Conservation (phyloP, 106 monocot genomes). For the Hemerocallis citrina region DNA sequence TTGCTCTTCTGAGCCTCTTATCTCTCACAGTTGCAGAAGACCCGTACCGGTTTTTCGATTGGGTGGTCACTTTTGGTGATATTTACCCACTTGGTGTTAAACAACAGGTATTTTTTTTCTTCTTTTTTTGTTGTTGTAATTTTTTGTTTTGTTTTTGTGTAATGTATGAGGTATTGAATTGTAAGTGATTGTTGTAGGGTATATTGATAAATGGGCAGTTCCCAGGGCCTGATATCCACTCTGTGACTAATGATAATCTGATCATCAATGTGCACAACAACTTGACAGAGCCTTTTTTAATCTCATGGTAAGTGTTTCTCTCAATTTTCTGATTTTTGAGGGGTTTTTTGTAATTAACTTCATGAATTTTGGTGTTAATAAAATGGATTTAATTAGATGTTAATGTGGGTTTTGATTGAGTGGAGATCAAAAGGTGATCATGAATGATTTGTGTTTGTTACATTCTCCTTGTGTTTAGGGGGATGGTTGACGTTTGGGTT, state of each 20-base stretch:
- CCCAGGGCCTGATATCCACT: constrained; percentile 61
- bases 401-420: not conserved
- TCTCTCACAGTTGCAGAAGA: not conserved
- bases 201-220: constrained; percentile 87
- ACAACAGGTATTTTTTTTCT: not conserved
- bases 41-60: constrained; percentile 7
- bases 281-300: constrained; percentile 64
- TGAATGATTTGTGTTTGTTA: too few species aligned
- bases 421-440: too few species aligned
- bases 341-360: too few species aligned
- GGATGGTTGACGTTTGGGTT: too few species aligned
- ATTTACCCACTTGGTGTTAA: constrained; percentile 9
- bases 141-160: not conserved
- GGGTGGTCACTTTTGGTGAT: constrained; percentile 6
- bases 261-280: constrained; percentile 73
- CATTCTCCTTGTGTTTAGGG: too few species aligned
- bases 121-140: not conserved
- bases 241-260: constrained; percentile 73
- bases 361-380: too few species aligned
- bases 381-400: too few species aligned
- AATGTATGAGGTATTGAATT: too few species aligned
- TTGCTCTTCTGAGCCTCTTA: not conserved
- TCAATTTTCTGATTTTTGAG: too few species aligned
- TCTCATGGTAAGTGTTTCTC: constrained; percentile 42
- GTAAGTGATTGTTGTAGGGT: constrained; percentile 8